Evolutionary conservation across 306 rosid species (phyloP), one percentile per base, ranked within the genome.

Genomic region (Vigna mungo): DNA sequence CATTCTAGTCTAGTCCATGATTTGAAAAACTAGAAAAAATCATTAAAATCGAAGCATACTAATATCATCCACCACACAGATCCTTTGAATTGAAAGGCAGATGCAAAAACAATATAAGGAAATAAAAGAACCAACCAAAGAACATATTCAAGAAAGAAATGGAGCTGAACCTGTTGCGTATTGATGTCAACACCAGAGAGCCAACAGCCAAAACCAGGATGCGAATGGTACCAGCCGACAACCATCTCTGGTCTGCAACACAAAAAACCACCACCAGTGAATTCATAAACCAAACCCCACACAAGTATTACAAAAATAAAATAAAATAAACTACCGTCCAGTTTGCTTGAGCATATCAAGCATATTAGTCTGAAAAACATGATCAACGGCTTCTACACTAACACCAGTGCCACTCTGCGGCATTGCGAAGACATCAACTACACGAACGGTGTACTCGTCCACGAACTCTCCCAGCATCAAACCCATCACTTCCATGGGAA

Each of bases 201-300:
- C 98, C 98, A 94, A 79, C 98, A 94, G 71, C 98, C 98, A 72
- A 94, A 94, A 67, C 97, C 98, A 86, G 97, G 98, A 92, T 94
- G 98, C 1, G 98, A 94, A 85, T 94, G 98, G 77, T 94, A 94
- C 98, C 97, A 94, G 1, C 98, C 98, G 15, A 92, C 97, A 83
- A 94, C 98, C 98, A 94, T 94, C 92, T 94, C 97, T 0, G 97
- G 97, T 75, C 98, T 92, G 89, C 79, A 85, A 76, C 52, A 74
- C 81, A 83, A 69, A 34, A 8, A 69, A 74, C 48, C 0, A 68
- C n/a, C 37, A 80, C 56, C 52, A 54, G 67, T 10, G 44, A 68
- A 48, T 6, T 23, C 53, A 67, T 2, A 23, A 72, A 59, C 17
- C 39, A 53, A 52, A 53, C 8, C n/a, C 36, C 62, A 34, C 54